These are phyloP conservation scores for Pleurotus eryngii DNA, from an alignment of 768 basidiomycete genomes.

Conservation along the genomic window DNA sequence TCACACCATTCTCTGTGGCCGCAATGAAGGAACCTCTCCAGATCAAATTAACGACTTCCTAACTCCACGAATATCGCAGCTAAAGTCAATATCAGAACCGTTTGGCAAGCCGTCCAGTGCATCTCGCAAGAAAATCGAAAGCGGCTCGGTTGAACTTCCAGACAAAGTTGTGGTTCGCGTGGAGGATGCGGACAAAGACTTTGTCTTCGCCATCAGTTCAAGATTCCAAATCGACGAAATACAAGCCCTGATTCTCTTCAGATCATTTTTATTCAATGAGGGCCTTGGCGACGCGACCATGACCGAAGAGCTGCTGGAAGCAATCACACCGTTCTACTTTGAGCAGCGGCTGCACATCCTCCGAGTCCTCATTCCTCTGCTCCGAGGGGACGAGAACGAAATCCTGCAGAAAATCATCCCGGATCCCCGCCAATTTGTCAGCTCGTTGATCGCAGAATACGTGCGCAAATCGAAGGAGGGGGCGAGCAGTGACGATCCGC, in stretches of 20 bases:
- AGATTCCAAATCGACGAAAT: conserved; percentile 78
- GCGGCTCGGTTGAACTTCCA: conserved; percentile 63
- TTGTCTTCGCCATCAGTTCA: conserved; percentile 67
- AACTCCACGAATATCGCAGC: conserved; percentile 49
- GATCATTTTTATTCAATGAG: conserved; percentile 77
- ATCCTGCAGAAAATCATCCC: conserved; percentile 59
- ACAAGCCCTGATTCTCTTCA: conserved; percentile 69
- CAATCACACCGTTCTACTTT: conserved; percentile 78
- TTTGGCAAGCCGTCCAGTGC: conserved; percentile 68
- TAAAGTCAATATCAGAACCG: conserved; percentile 55
- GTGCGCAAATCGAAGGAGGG: conserved; percentile 47
- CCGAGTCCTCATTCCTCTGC: conserved; percentile 69
- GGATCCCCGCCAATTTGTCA: conserved; percentile 61
- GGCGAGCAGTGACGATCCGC: conserved; percentile 46
- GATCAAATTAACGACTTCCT: conserved; percentile 61
- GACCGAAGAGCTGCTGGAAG: conserved; percentile 58
- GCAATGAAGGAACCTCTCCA: conserved; percentile 53
- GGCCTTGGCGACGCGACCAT: conserved; percentile 50
- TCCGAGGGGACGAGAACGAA: conserved; percentile 66
- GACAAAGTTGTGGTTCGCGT: conserved; percentile 63
- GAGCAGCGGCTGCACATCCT: conserved; percentile 73
- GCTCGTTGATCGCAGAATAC: conserved; percentile 61
- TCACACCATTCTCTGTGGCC: conserved; percentile 55
- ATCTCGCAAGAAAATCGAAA: conserved; percentile 65
- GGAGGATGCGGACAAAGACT: conserved; percentile 68